These are phyloP conservation scores for Coemansia sp. DNA, from an alignment of 192 early-diverging fungal species.

Conservation along the genomic window DNA sequence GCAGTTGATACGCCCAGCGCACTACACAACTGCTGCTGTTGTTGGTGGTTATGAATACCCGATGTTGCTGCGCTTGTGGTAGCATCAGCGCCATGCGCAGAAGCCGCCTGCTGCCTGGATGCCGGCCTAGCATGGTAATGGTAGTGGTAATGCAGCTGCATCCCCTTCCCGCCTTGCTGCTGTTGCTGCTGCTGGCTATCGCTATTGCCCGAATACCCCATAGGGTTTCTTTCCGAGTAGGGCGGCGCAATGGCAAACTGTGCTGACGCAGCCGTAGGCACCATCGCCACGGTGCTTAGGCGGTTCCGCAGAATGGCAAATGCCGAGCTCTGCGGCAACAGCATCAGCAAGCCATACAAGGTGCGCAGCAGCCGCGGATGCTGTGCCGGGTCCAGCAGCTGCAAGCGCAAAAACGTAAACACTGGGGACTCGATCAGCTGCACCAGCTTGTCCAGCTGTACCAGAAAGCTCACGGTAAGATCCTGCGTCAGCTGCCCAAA, in stretches of 20 bases:
- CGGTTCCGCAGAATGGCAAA: conserved; percentile 94
- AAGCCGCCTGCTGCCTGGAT: neutral
- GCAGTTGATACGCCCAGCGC: conserved; percentile 14
- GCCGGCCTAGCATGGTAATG: conserved; percentile 19
- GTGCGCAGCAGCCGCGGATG: conserved; percentile 90
- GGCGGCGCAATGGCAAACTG: conserved; percentile 7
- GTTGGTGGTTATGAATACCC: neutral
- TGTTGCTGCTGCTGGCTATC: conserved; percentile 5
- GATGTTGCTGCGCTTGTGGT: neutral
- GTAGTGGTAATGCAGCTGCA: conserved; percentile 24
- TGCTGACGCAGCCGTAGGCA: conserved; percentile 4
- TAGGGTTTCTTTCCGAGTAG: neutral
- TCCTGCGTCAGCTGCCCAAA: conserved; percentile 83
- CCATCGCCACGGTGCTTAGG: conserved; percentile 72
- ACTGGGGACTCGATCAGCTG: conserved; percentile 97
- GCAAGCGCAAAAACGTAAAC: conserved; percentile 91
- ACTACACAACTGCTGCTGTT: conserved; percentile 10
- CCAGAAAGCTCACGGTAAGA: conserved; percentile 89
- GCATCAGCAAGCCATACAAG: conserved; percentile 94
- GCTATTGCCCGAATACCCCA: neutral
- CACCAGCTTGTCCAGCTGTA: conserved; percentile 98
- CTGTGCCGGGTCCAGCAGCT: conserved; percentile 87
- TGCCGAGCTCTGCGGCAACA: conserved; percentile 93
- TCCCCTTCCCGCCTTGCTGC: neutral
- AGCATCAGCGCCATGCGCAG: neutral